These are phyloP conservation scores for Aspergillus asperescens DNA, from an alignment of 495 filamentous ascomycete species.

Conservation along the genomic window DNA sequence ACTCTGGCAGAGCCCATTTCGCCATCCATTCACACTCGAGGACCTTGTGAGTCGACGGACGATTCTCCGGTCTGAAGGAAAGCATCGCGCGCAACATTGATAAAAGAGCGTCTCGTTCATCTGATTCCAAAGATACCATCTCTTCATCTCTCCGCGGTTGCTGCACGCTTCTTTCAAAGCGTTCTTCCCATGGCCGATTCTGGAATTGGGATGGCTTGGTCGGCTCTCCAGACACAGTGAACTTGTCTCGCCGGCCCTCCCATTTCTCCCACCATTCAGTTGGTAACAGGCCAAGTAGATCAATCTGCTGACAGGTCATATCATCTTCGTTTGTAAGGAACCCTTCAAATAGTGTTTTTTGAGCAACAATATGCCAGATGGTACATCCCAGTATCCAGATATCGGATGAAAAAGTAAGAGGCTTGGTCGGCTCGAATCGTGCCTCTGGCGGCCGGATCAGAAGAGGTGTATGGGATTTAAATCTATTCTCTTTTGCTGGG, in stretches of 20 bases:
- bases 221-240: slow-evolving; percentile 7
- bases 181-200: slow-evolving; percentile 17
- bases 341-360: too few species aligned
- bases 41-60: slow-evolving; percentile 25
- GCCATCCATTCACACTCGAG: slow-evolving; percentile 39
- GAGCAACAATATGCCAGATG: too few species aligned
- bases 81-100: slow-evolving; percentile 36
- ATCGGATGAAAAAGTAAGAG: slow-evolving; percentile 32
- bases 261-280: slow-evolving; percentile 29
- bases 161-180: slow-evolving; percentile 24
- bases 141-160: slow-evolving; percentile 9
- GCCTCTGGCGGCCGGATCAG: slow-evolving; percentile 28
- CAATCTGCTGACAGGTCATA: slow-evolving; percentile 34
- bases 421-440: slow-evolving; percentile 26
- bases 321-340: slow-evolving; percentile 23
- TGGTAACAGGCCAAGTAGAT: slow-evolving; percentile 27
- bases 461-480: slow-evolving; percentile 29
- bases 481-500: slow-evolving; percentile 19
- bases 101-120: slow-evolving; percentile 28
- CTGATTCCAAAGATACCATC: slow-evolving; percentile 18
- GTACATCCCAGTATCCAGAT: background rate
- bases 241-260: background rate
- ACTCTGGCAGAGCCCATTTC: slow-evolving; percentile 26
- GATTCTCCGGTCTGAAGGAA: slow-evolving; percentile 27
- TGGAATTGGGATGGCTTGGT: slow-evolving; percentile 17